Conservation (phyloP, 257 asterid genomes). For the Przewalskia tangutica region DNA sequence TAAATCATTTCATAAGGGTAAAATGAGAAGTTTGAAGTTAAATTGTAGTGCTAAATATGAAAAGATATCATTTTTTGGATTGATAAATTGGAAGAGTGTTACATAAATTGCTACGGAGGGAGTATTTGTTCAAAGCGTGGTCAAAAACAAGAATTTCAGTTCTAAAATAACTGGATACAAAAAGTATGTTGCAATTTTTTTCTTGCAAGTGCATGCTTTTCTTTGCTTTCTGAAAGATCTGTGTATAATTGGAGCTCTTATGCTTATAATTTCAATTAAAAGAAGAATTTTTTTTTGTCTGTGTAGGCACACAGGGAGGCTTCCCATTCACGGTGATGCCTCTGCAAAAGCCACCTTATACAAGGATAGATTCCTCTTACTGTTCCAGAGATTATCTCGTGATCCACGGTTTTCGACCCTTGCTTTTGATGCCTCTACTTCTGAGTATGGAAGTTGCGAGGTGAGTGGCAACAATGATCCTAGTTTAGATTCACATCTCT, state of each 20-base stretch:
- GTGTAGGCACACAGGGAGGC: constrained; percentile 52
- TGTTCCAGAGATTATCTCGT: constrained; percentile 76
- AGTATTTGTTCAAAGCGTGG: neutral
- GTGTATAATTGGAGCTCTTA: neutral
- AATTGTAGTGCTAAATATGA: too few species aligned
- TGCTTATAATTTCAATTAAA: neutral
- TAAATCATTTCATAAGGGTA: too few species aligned
- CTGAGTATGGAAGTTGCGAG: constrained; percentile 82
- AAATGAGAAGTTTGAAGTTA: too few species aligned
- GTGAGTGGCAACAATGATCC: constrained; percentile 20
- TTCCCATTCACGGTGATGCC: constrained; percentile 88
- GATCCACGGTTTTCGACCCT: constrained; percentile 77
- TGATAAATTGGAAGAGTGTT: too few species aligned
- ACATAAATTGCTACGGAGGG: too few species aligned
- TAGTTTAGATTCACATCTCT: neutral
- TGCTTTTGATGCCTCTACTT: constrained; percentile 51
- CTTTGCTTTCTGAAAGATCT: neutral
- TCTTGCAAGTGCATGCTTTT: neutral
- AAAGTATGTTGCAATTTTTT: neutral
- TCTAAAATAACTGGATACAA: neutral
- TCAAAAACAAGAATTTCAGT: neutral
- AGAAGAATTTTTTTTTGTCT: neutral
- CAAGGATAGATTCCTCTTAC: constrained; percentile 74
- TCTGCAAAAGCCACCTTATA: constrained; percentile 68
- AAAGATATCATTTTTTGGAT: too few species aligned